Conservation (phyloP, 331 rosid genomes). For the Rhamnella rubrinervis region DNA sequence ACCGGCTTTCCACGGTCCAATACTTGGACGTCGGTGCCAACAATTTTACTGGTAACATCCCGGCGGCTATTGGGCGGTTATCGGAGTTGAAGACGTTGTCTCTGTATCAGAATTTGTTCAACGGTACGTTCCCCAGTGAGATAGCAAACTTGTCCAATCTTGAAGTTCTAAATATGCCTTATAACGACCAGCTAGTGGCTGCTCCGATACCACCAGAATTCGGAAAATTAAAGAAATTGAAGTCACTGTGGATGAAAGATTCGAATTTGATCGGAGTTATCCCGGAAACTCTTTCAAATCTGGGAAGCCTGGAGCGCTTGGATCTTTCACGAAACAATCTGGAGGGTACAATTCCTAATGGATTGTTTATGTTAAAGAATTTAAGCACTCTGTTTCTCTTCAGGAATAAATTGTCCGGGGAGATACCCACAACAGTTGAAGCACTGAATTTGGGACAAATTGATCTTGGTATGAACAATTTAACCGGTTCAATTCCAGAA, state of each 20-base stretch:
- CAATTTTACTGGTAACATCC: slow-evolving; percentile 64
- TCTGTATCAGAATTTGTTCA: slow-evolving; percentile 43
- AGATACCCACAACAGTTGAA: slow-evolving; percentile 48
- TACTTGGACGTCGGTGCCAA: slow-evolving; percentile 53
- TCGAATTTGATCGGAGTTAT: slow-evolving; percentile 60
- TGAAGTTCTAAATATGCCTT: slow-evolving; percentile 42
- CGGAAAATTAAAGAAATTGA: slow-evolving; percentile 50
- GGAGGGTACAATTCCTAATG: slow-evolving; percentile 55
- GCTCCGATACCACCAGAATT: slow-evolving; percentile 55
- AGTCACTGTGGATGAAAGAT: slow-evolving; percentile 35
- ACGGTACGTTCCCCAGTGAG: slow-evolving; percentile 57
- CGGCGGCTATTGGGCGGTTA: slow-evolving; percentile 52
- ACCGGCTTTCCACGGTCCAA: slow-evolving; percentile 37
- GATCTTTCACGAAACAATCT: slow-evolving; percentile 53
- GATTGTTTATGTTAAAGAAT: slow-evolving; percentile 47
- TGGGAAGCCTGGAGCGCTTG: slow-evolving; percentile 45
- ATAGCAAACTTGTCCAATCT: slow-evolving; percentile 65
- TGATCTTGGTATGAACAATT: slow-evolving; percentile 60
- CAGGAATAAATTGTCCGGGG: slow-evolving; percentile 53
- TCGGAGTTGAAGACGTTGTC: slow-evolving; percentile 27
- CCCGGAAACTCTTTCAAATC: slow-evolving; percentile 44
- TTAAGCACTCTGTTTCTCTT: slow-evolving; percentile 39
- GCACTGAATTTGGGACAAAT: slow-evolving; percentile 38
- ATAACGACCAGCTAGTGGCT: slow-evolving; percentile 29
- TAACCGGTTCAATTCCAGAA: slow-evolving; percentile 61